Percentiles rank a stretch among this genome's conserved stretches.
phyloP scores from a whole-genome alignment of 108 stramenopile species.

The Seminavis robusta region DNA sequence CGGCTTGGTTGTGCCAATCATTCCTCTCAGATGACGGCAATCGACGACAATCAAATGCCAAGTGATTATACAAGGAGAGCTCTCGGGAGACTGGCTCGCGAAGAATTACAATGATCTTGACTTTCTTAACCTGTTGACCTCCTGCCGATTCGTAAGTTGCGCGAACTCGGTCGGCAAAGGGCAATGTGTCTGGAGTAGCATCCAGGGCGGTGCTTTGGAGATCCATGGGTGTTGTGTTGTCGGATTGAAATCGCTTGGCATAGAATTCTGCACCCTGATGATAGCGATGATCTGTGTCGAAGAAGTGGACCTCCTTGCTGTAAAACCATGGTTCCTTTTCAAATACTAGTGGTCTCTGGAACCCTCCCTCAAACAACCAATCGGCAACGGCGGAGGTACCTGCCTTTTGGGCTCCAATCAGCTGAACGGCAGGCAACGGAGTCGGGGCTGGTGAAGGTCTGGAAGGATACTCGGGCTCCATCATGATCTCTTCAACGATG shows the following conservation, averaged over 20 bases:
- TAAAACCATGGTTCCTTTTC: slow-evolving; percentile 20
- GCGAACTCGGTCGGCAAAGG: slow-evolving; percentile 9
- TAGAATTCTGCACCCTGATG: slow-evolving; percentile 33
- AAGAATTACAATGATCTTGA: slow-evolving; percentile 32
- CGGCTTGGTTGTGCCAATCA: slow-evolving; percentile 11
- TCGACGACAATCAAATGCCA: neutral
- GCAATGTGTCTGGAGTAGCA: slow-evolving; percentile 27
- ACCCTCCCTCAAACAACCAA: slow-evolving; percentile 29
- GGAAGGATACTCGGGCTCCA: no score
- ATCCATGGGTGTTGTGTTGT: no score
- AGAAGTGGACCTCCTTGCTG: slow-evolving; percentile 40
- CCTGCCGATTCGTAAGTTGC: slow-evolving; percentile 14
- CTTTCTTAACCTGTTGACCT: slow-evolving; percentile 6
- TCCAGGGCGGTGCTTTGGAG: slow-evolving; percentile 15
- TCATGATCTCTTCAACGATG: no score
- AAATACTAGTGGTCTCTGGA: slow-evolving; percentile 16
- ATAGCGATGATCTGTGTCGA: slow-evolving; percentile 21
- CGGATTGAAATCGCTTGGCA: slow-evolving; percentile 27
- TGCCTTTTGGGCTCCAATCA: slow-evolving; percentile 42
- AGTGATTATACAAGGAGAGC: slow-evolving; percentile 32
- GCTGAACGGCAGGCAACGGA: slow-evolving; percentile 5
- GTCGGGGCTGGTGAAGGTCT: no score
- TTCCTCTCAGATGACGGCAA: slow-evolving; percentile 8
- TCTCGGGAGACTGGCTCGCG: slow-evolving; percentile 36
- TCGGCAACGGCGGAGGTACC: slow-evolving; percentile 17